Evolutionary conservation across 352 stramenopile genomes (phyloP).

Genomic region (Phytopythium vexans): DNA sequence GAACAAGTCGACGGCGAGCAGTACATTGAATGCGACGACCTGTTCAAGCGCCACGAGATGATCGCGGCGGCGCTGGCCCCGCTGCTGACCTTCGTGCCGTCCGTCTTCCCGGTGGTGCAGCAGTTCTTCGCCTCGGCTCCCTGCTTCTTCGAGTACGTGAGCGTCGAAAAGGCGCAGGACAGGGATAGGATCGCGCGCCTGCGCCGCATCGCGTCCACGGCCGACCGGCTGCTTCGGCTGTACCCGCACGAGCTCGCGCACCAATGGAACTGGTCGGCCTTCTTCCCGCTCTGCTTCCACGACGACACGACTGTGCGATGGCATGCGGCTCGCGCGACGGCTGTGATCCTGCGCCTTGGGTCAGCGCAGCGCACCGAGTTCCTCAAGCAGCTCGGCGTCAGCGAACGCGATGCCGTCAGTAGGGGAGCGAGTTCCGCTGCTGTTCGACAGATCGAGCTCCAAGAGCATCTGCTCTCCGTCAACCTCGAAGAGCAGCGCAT

Average conservation of each 20-base stretch:
- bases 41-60: slow-evolving; percentile 45
- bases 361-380: slow-evolving; percentile 67
- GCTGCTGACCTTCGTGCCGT: slow-evolving; percentile 49
- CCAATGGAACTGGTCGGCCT: slow-evolving; percentile 80
- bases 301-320: slow-evolving; percentile 53
- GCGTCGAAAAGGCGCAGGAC: slow-evolving; percentile 39
- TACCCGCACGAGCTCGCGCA: slow-evolving; percentile 47
- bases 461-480: slow-evolving; percentile 43
- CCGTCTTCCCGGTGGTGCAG: slow-evolving; percentile 51
- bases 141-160: slow-evolving; percentile 78
- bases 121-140: slow-evolving; percentile 61
- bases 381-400: slow-evolving; percentile 42
- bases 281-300: slow-evolving; percentile 81
- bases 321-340: slow-evolving; percentile 59
- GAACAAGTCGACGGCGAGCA: slow-evolving; percentile 15
- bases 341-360: slow-evolving; percentile 62
- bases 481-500: slow-evolving; percentile 50
- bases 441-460: slow-evolving; percentile 55
- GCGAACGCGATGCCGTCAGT: slow-evolving; percentile 42
- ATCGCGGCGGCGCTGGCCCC: slow-evolving; percentile 50
- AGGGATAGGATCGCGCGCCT: slow-evolving; percentile 33
- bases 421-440: slow-evolving; percentile 16
- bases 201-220: slow-evolving; percentile 51
- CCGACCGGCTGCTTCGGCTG: slow-evolving; percentile 48
- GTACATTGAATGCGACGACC: slow-evolving; percentile 36